Evolutionary conservation across 495 filamentous ascomycete genomes (phyloP).

Genomic region (Aspergillus affinis): DNA sequence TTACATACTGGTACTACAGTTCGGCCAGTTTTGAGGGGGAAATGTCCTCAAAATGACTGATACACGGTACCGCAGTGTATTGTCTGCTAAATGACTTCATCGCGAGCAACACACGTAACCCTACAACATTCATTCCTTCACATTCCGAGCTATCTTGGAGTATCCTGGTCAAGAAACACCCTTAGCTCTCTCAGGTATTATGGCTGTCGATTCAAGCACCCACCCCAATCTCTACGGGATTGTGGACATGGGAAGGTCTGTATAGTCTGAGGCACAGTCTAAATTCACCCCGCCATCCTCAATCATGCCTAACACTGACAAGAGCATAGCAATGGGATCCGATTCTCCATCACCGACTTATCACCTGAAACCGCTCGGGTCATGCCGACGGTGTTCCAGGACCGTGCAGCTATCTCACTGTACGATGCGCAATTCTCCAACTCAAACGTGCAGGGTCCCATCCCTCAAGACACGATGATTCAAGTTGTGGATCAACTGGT

Average conservation of each 20-base stretch:
- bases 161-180: background rate
- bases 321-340: conserved; percentile 76
- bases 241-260: conserved; percentile 76
- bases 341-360: conserved; percentile 82
- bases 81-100: background rate
- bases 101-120: background rate
- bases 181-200: background rate
- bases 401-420: conserved; percentile 76
- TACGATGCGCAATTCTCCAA: conserved; percentile 72
- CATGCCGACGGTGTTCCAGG: conserved; percentile 71
- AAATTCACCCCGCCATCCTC: too few species aligned
- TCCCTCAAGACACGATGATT: conserved; percentile 58
- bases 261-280: background rate
- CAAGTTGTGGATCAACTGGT: conserved; percentile 60
- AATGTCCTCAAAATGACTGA: background rate
- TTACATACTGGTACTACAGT: background rate
- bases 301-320: background rate
- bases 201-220: background rate
- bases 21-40: background rate
- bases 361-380: conserved; percentile 65
- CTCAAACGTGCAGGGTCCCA: conserved; percentile 44
- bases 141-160: too few species aligned
- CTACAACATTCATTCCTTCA: background rate
- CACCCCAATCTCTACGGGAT: conserved; percentile 34
- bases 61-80: background rate